Base-by-base conservation (phyloP, 1,284 basidiomycete genomes). In the Cerioporus squamosus region DNA sequence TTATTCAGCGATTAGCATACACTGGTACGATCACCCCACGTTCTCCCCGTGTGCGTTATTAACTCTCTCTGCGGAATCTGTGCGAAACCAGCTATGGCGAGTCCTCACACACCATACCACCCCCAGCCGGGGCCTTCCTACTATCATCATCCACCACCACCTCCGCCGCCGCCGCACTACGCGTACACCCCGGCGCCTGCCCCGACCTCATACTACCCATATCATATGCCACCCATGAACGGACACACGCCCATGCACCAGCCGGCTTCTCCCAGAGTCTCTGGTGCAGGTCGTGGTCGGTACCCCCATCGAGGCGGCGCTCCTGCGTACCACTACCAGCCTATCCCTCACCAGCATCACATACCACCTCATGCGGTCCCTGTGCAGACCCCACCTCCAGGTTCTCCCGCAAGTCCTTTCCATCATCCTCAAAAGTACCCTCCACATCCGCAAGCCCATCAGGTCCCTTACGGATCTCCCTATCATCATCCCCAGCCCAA, bases 41-140 rank as follows among this genome's bases (percentile, higher is more conserved):
- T 23, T 38, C 55, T 55, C 49, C 33, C 33, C 8, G 8, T 36
- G 14, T 12, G 14, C 33, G 14, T 36, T 36, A 36, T 12, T 36
- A 36, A 36, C 33, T 10, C 12, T 36, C 33, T 36, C 6, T 15
- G 33, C 33, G 33, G 10, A 36, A 36, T 36, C 33, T 36, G 10
- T 44, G 23, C 46, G 44, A 33, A n/a, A 43, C 22, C 31, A 61
- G 57, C 51, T 43, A 75, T 75, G 74, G 67, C 74, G 33, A 72
- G 69, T 51, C 70, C 72, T 29, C 72, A 74, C 55, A 68, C 71
- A 38, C 69, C 68, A 2, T 75, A 74, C 54, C 59, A 59, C 43
- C 59, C 72, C 9, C 70, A 70, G 54, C 68, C 74, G 14, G 74
- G 73, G 33, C 72, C 71, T 3, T 71, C 69, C 24, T 75, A 71